These are phyloP conservation scores for Stevia rebaudiana DNA, from an alignment of 140 eudicot genomes.

Conservation along the genomic window DNA sequence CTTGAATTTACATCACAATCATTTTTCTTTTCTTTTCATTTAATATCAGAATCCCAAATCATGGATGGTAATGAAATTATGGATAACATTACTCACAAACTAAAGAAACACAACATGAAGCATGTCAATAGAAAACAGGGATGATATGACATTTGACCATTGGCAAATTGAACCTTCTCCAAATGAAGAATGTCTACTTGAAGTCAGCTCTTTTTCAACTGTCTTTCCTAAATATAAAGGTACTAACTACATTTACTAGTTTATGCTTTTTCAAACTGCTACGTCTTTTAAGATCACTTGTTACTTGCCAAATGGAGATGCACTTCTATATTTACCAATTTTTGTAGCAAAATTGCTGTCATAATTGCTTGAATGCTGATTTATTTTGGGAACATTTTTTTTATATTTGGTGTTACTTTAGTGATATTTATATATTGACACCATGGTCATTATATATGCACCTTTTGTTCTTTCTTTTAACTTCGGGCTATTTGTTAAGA, in stretches of 20 bases:
- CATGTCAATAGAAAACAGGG: slow-evolving; percentile 97
- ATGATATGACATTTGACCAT: slow-evolving; percentile 45
- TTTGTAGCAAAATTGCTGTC: not conserved
- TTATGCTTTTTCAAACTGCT: not conserved
- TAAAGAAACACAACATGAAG: slow-evolving; percentile 75
- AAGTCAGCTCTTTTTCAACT: slow-evolving; percentile 83
- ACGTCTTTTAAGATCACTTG: not conserved
- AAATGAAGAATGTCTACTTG: slow-evolving; percentile 71
- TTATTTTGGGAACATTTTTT: not conserved
- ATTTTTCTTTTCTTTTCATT: not conserved
- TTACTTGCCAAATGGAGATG: not conserved
- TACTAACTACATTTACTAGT: not conserved
- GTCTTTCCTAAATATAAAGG: slow-evolving; percentile 92
- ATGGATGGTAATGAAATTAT: slow-evolving; percentile 20
- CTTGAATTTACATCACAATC: not conserved
- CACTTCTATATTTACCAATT: not conserved
- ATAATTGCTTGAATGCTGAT: not conserved
- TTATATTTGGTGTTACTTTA: not conserved
- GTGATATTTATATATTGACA: not conserved
- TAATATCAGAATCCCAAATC: not conserved
- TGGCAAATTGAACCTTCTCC: slow-evolving; percentile 77
- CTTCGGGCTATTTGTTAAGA: not conserved
- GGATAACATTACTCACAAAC: not conserved
- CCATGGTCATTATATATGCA: not conserved
- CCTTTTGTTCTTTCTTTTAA: not conserved